A percentile compares a stretch with the other conserved stretches of the same genome.
Evolutionary conservation across 2,329 filamentous ascomycete species (phyloP).

Genomic region (Aaosphaeria arxii): DNA sequence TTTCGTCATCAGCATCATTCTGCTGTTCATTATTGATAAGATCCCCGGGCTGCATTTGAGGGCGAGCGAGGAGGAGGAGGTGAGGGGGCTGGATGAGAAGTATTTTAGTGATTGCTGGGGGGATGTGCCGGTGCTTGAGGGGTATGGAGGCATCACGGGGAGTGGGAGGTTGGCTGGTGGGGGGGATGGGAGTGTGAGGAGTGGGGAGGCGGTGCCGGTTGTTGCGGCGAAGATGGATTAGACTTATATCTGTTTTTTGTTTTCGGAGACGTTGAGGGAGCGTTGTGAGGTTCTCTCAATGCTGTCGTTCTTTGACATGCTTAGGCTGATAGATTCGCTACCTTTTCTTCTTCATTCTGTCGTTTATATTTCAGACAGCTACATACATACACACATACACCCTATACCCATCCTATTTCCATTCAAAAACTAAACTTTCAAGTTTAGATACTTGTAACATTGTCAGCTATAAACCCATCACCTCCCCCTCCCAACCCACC

Average conservation of each 20-base stretch:
- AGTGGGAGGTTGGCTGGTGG: constrained; percentile 5
- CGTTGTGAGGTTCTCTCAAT: too few species aligned
- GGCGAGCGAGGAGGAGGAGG: constrained; percentile 54
- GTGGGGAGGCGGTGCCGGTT: constrained; percentile 2
- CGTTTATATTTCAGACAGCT: too few species aligned
- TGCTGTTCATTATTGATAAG: constrained; percentile 56
- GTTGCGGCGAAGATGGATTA: constrained; percentile 4
- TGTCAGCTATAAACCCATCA: too few species aligned
- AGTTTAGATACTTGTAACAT: too few species aligned
- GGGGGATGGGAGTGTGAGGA: constrained; percentile 1
- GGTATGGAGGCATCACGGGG: constrained; percentile 10
- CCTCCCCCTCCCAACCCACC: background rate
- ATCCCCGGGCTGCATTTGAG: constrained; percentile 58
- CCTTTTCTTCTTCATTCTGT: too few species aligned
- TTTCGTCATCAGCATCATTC: constrained; percentile 51
- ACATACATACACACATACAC: too few species aligned
- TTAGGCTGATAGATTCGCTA: too few species aligned
- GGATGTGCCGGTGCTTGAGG: constrained; percentile 19
- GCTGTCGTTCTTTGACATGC: too few species aligned
- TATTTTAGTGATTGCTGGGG: constrained; percentile 41
- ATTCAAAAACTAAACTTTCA: too few species aligned
- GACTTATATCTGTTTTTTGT: too few species aligned
- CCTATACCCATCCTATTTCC: too few species aligned
- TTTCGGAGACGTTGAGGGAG: too few species aligned
- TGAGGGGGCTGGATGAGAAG: constrained; percentile 53